Percentiles rank a stretch among this genome's conserved stretches.
phyloP scores from a whole-genome alignment of 2,329 filamentous ascomycete species.

The Huntiella savannae region DNA sequence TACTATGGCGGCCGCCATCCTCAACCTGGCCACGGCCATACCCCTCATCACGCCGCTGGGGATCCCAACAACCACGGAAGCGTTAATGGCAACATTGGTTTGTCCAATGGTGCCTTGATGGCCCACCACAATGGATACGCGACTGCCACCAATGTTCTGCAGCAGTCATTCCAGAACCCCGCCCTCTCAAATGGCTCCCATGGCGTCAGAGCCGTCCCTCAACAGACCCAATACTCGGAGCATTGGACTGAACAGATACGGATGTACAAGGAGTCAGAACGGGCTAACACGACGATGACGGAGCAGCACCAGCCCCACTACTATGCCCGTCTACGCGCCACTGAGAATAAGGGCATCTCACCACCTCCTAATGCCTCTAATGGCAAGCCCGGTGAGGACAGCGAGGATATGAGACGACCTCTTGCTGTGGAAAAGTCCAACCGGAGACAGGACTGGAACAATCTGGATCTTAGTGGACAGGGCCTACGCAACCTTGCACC shows the following conservation, averaged over 20 bases:
- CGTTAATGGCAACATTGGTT: conserved; percentile 24
- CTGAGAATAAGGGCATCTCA: conserved; percentile 48
- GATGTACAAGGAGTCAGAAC: conserved; percentile 58
- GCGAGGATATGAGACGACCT: conserved; percentile 38
- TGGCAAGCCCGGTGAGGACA: conserved; percentile 33
- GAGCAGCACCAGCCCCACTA: conserved; percentile 46
- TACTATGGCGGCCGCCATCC: conserved; percentile 14
- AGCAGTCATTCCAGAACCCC: conserved; percentile 7
- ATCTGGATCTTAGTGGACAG: conserved; percentile 90
- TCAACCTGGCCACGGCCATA: conserved; percentile 31
- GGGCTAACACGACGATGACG: conserved; percentile 50
- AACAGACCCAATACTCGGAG: conserved; percentile 35
- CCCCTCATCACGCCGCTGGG: conserved; percentile 43
- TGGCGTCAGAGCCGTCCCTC: conserved; percentile 25
- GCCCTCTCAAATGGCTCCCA: conserved; percentile 36
- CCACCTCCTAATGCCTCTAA: conserved; percentile 28
- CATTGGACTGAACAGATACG: conserved; percentile 83
- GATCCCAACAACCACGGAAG: conserved; percentile 34
- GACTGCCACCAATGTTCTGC: conserved; percentile 8
- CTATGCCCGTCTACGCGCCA: conserved; percentile 53
- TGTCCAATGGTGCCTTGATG: conserved; percentile 26
- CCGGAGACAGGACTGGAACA: conserved; percentile 71
- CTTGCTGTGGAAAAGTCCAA: conserved; percentile 47
- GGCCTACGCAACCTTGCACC: conserved; percentile 66
- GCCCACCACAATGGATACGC: conserved; percentile 10